Base-by-base conservation (phyloP, 352 stramenopile genomes). In the Halophytophthora batemanensis region DNA sequence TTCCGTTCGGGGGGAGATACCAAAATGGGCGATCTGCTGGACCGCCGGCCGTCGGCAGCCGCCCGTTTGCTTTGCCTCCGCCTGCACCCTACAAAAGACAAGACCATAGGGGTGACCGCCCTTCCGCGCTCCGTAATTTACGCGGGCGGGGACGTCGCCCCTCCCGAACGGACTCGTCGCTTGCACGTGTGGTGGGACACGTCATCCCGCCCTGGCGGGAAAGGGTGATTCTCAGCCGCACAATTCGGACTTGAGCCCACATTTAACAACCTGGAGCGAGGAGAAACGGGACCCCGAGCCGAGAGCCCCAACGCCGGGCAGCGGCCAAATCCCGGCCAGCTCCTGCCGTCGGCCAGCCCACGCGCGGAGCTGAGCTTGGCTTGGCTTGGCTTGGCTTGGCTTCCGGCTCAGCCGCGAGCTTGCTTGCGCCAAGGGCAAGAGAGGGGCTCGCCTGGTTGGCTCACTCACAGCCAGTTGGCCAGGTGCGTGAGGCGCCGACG, bases 11-110 rank as follows among this genome's bases (percentile, higher is more conserved):
- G 61, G 76, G 73, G 77, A 88, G 73, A 90, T 90, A 71, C 71
- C 73, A 75, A 87, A 90, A 88, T 90, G 80, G n/a, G n/a, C n/a
- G n/a, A n/a, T n/a, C 28, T 44, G 49, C 40, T 34, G 34, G 21
- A 23, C 34, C 41, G 41, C 33, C 45, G 45, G 52, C 60, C 47
- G 61, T 65, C 61, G 53, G 29, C 13, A 13, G 29, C 29, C 29
- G 13, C 29, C 29, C 29, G 29, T 35, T 35, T 12, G 29, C 13
- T 35, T 12, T 6, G 29, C 29, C 29, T 35, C n/a, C n/a, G n/a
- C 13, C 29, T 12, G 29, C 29, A 35, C 29, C 29, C 29, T 12
- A 35, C 29, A 35, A 69, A 50, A 43, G 29, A 31, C 25, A 25
- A 15, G 13, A 45, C 12, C 53, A 50, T 43, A 23, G 48, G 45